Percentiles rank a stretch among this genome's conserved stretches.
Conservation (phyloP, 2,329 filamentous ascomycete genomes). For the Trichoderma hamatum region DNA sequence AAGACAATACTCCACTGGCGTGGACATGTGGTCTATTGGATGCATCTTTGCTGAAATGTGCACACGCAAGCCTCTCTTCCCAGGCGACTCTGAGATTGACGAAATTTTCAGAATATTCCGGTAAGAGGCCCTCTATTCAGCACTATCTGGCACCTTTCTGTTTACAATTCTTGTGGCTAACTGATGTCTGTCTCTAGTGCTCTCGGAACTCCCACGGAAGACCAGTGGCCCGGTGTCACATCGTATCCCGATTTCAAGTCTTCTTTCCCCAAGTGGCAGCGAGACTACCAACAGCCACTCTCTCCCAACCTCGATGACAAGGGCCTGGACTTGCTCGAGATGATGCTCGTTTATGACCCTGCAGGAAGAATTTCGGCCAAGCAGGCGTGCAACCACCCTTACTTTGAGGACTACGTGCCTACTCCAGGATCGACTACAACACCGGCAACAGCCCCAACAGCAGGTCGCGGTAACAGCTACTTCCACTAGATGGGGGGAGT, state of each 20-base stretch:
- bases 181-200: slow-evolving; percentile 49
- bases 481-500: slow-evolving; percentile 40
- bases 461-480: slow-evolving; percentile 41
- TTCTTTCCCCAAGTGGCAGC: slow-evolving; percentile 88
- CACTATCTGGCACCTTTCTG: background rate
- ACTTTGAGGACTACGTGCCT: slow-evolving; percentile 62
- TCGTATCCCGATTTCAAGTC: slow-evolving; percentile 92
- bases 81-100: slow-evolving; percentile 73
- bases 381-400: slow-evolving; percentile 80
- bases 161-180: background rate
- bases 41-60: slow-evolving; percentile 98
- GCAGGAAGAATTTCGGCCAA: slow-evolving; percentile 87
- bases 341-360: slow-evolving; percentile 84
- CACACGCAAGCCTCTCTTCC: slow-evolving; percentile 88
- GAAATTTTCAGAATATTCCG: slow-evolving; percentile 65
- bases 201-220: slow-evolving; percentile 81
- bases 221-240: slow-evolving; percentile 87
- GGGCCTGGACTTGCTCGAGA: slow-evolving; percentile 68
- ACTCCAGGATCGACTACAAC: slow-evolving; percentile 31
- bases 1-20: slow-evolving; percentile 88
- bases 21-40: slow-evolving; percentile 95
- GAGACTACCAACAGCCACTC: slow-evolving; percentile 66
- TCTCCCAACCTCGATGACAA: slow-evolving; percentile 73
- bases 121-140: slow-evolving; percentile 46
- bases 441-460: slow-evolving; percentile 27